A percentile compares a stretch with the other conserved stretches of the same genome.
Conservation (phyloP, 1,284 basidiomycete genomes). For the Papiliotrema nemorosa region DNA sequence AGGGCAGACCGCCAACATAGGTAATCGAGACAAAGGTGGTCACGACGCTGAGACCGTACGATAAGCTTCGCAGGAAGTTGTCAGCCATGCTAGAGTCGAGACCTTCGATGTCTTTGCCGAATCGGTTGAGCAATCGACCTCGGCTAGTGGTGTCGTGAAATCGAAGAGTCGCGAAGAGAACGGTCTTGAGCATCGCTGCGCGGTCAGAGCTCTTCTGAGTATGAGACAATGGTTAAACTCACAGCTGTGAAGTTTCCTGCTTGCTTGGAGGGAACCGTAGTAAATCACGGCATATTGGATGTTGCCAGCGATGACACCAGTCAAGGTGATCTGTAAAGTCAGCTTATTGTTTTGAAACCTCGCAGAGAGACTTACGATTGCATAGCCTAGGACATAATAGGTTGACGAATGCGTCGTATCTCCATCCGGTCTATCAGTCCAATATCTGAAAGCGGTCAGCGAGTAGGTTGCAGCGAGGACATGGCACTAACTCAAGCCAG, state of each 20-base stretch:
- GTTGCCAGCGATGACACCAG: conserved; percentile 36
- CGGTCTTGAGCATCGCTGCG: conserved; percentile 68
- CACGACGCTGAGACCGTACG: conserved; percentile 50
- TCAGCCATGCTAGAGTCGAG: conserved; percentile 83
- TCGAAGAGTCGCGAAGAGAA: conserved; percentile 84
- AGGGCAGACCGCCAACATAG: conserved; percentile 71
- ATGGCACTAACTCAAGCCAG: conserved; percentile 71
- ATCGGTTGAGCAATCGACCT: conserved; percentile 79
- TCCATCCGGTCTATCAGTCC: conserved; percentile 26
- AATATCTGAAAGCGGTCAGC: no score
- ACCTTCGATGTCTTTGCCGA: conserved; percentile 91
- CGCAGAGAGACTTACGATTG: conserved; percentile 43
- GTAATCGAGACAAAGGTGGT: conserved; percentile 60
- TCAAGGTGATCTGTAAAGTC: conserved; percentile 31
- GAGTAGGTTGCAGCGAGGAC: no score
- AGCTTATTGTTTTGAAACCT: background rate
- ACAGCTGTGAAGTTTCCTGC: conserved; percentile 67
- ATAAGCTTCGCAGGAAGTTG: conserved; percentile 63
- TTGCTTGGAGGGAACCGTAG: conserved; percentile 65
- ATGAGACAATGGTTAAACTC: conserved; percentile 27
- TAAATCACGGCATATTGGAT: conserved; percentile 50
- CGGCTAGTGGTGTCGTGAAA: conserved; percentile 92
- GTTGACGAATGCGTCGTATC: conserved; percentile 54
- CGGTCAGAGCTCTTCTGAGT: conserved; percentile 11
- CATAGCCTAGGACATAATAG: conserved; percentile 77